These are phyloP conservation scores for Flagelloscypha sp. DNA, from an alignment of 768 basidiomycete genomes.

Conservation along the genomic window DNA sequence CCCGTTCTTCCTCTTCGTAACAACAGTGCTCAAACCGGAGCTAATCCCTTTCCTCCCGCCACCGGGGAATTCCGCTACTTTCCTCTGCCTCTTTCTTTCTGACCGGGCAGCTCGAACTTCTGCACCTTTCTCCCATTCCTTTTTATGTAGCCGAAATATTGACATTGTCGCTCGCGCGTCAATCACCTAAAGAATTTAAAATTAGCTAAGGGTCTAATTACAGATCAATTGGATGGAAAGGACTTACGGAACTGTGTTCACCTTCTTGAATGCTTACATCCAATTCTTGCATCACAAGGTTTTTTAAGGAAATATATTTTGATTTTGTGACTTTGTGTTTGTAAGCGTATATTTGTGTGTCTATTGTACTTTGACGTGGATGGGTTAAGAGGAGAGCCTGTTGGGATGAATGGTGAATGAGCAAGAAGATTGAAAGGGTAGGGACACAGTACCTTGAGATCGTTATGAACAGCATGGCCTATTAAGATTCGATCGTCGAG, in stretches of 20 bases:
- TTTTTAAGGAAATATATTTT: slow-evolving; percentile 66
- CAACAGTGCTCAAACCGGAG: slow-evolving; percentile 49
- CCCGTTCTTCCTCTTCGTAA: slow-evolving; percentile 20
- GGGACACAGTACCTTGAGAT: slow-evolving; percentile 60
- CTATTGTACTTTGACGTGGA: slow-evolving; percentile 52
- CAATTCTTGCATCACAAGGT: slow-evolving; percentile 73
- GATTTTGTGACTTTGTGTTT: slow-evolving; percentile 55
- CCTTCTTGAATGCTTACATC: slow-evolving; percentile 76
- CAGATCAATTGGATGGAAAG: background rate
- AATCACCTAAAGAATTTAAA: slow-evolving; percentile 49
- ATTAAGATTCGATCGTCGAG: slow-evolving; percentile 73
- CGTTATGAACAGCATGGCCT: slow-evolving; percentile 88
- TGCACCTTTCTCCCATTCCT: slow-evolving; percentile 69
- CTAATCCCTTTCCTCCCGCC: slow-evolving; percentile 58
- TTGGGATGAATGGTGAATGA: slow-evolving; percentile 7
- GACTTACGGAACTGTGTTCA: slow-evolving; percentile 82
- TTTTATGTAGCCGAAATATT: slow-evolving; percentile 74
- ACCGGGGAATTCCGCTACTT: slow-evolving; percentile 27
- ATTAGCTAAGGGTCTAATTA: background rate
- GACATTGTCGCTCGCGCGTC: slow-evolving; percentile 97
- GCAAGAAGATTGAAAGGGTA: slow-evolving; percentile 3
- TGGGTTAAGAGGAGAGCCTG: slow-evolving; percentile 68
- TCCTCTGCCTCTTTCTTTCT: slow-evolving; percentile 8
- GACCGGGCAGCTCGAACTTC: slow-evolving; percentile 13
- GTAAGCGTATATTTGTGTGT: slow-evolving; percentile 58